Base-by-base conservation (phyloP, 148 eudicot species). In the Gaultheria prostrata region DNA sequence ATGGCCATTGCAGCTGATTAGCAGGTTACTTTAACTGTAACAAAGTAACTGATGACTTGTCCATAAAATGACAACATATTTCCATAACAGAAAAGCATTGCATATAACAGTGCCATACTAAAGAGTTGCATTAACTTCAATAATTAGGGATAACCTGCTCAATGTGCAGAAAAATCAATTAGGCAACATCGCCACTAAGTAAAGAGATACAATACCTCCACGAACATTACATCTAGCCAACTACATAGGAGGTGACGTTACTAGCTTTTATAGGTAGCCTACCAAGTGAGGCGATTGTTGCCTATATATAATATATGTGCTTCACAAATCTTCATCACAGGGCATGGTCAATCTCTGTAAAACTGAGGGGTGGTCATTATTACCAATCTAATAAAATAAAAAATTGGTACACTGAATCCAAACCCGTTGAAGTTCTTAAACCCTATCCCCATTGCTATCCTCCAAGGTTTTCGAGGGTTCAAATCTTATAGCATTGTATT, bases 1-100 rank as follows among this genome's bases (percentile, higher is more conserved):
- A 91, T 82, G 30, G 98, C 94, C 98, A 94, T 95, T 51, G 87
- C 82, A 77, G 63, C 53, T 26, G 43, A 17, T 65, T 24, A 46
- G 70, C 54, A 24, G 57, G 24, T 76, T 30, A 43, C 49, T 80
- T 80, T 56, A 20, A 80, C 79, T 84, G 74, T 12, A 80, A 18
- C 80, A 80, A 7, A 30, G 59, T 18, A 76, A 17, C 80, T 61
- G 17, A 48, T 24, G 39, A 39, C 4, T n/a, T 7, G 6, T 56
- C 69, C 28, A 18, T 10, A 12, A 7, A 14, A 76, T 76, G 33
- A 49, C 21, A 76, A 10, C 3, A 24, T 76, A 24, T 76, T n/a
- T 13, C 79, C 13, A 12, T 61, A 65, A 76, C 67, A 10, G 56
- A 76, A 26, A 11, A 21, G 18, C 33, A 49, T 2, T 15, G 28